Evolutionary conservation across 768 basidiomycete genomes (phyloP).

Genomic region (Phylloporus sp.): DNA sequence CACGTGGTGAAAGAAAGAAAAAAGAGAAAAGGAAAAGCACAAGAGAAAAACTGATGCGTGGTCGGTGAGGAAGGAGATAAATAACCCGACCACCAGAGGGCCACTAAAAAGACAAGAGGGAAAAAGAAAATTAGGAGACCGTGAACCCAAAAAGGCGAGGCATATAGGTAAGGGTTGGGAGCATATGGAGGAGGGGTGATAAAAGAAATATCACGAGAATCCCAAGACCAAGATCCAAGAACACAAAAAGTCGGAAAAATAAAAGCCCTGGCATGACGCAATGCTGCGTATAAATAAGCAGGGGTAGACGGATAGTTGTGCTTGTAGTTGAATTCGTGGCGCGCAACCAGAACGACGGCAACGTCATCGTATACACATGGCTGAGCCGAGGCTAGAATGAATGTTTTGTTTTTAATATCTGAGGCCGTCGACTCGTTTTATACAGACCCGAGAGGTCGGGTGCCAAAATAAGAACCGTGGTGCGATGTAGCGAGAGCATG

Average conservation of each 20-base stretch:
- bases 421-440: constrained; percentile 33
- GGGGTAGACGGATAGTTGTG: constrained; percentile 18
- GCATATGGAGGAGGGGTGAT: constrained; percentile 14
- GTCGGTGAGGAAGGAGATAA: constrained; percentile 12
- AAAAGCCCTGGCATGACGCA: constrained; percentile 22
- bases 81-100: constrained; percentile 16
- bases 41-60: background rate
- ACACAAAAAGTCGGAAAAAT: constrained; percentile 32
- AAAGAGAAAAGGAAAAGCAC: background rate
- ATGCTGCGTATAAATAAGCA: constrained; percentile 33
- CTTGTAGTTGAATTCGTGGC: constrained; percentile 16
- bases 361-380: constrained; percentile 31
- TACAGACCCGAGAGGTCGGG: constrained; percentile 34
- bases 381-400: constrained; percentile 24
- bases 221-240: constrained; percentile 43
- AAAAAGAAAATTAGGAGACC: constrained; percentile 19
- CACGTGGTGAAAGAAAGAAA: constrained; percentile 9
- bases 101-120: constrained; percentile 27
- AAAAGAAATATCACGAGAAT: constrained; percentile 25
- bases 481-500: constrained; percentile 41
- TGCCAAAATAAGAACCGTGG: constrained; percentile 31
- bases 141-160: constrained; percentile 18
- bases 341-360: constrained; percentile 22
- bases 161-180: constrained; percentile 16
- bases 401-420: constrained; percentile 26